Percentiles rank a stretch among this genome's conserved stretches.
These are phyloP conservation scores for Ehretia macrophylla DNA, from an alignment of 257 asterid genomes.

Conservation along the genomic window DNA sequence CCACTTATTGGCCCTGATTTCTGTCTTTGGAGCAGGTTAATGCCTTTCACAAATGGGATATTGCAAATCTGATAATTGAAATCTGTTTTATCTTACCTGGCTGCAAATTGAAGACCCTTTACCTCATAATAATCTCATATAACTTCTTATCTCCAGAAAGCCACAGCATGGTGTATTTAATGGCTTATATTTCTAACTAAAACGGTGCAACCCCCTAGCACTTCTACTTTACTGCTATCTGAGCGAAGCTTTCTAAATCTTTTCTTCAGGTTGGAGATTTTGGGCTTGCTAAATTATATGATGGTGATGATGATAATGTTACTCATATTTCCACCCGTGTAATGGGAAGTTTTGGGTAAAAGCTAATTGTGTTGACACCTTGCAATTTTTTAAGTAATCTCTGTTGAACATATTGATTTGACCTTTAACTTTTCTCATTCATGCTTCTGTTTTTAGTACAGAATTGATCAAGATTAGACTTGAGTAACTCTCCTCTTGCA, in stretches of 20 bases:
- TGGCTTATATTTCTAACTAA: no score
- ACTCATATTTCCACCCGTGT: conserved; percentile 93
- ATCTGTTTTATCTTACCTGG: no score
- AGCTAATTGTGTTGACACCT: neutral
- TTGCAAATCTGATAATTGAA: no score
- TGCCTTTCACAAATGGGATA: no score
- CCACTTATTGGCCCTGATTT: no score
- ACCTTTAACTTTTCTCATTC: neutral
- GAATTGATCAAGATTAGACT: neutral
- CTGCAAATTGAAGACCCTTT: no score
- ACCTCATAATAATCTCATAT: no score
- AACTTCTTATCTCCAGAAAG: no score
- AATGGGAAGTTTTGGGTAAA: conserved; percentile 96
- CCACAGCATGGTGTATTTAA: no score
- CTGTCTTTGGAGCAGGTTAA: no score
- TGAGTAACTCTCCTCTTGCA: neutral
- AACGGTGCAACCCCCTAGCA: no score
- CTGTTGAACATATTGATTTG: neutral
- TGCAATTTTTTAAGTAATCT: conserved; percentile 6
- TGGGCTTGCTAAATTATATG: conserved; percentile 83
- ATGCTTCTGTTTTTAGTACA: neutral
- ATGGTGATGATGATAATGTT: conserved; percentile 73
- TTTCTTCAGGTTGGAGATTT: conserved; percentile 83
- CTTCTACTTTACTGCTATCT: neutral
- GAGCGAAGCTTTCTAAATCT: conserved; percentile 11